A percentile compares a stretch with the other conserved stretches of the same genome.
Evolutionary conservation across 2,329 filamentous ascomycete genomes (phyloP).

Genomic region (Chaetomium globosum): DNA sequence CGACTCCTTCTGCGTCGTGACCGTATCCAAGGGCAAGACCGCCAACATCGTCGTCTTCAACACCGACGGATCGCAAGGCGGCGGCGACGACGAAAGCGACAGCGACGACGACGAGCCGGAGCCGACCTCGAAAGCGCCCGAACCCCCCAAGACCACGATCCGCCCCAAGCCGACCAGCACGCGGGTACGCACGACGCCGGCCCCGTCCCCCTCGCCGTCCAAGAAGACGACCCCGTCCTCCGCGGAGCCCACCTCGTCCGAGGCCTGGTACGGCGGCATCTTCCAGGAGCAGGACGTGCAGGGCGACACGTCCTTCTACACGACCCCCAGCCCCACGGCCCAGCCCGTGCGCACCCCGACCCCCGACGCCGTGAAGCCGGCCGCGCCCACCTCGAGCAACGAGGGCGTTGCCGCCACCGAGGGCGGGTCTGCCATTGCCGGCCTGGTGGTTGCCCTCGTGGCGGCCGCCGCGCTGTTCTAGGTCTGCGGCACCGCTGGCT

Average conservation of each 20-base stretch:
- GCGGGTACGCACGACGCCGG: background rate
- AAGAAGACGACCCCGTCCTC: slow-evolving; percentile 14
- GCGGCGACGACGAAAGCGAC: slow-evolving; percentile 15
- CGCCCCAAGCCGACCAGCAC: slow-evolving; percentile 14
- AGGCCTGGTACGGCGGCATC: slow-evolving; percentile 45
- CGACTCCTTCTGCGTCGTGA: slow-evolving; percentile 74
- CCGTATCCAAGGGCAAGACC: slow-evolving; percentile 65
- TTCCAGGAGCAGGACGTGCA: slow-evolving; percentile 51
- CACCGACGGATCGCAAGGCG: slow-evolving; percentile 47
- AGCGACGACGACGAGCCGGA: slow-evolving; percentile 23
- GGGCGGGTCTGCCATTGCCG: slow-evolving; percentile 55
- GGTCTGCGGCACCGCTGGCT: background rate
- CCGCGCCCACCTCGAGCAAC: slow-evolving; percentile 43
- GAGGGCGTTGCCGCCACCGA: slow-evolving; percentile 50
- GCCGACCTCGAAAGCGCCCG: slow-evolving; percentile 19
- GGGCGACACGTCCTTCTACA: slow-evolving; percentile 18
- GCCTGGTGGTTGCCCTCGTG: slow-evolving; percentile 59
- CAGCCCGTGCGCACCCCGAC: slow-evolving; percentile 13
- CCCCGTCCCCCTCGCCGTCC: slow-evolving; percentile 36
- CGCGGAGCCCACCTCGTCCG: slow-evolving; percentile 27
- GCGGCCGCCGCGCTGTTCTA: slow-evolving; percentile 55
- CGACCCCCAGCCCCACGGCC: slow-evolving; percentile 3
- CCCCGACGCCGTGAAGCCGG: slow-evolving; percentile 32
- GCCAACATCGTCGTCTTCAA: slow-evolving; percentile 68
- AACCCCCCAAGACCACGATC: slow-evolving; percentile 29